Evolutionary conservation across 2,329 filamentous ascomycete species (phyloP), one percentile per base, ranked within the genome.

Genomic region (Zelopaecilomyces penicillatus): DNA sequence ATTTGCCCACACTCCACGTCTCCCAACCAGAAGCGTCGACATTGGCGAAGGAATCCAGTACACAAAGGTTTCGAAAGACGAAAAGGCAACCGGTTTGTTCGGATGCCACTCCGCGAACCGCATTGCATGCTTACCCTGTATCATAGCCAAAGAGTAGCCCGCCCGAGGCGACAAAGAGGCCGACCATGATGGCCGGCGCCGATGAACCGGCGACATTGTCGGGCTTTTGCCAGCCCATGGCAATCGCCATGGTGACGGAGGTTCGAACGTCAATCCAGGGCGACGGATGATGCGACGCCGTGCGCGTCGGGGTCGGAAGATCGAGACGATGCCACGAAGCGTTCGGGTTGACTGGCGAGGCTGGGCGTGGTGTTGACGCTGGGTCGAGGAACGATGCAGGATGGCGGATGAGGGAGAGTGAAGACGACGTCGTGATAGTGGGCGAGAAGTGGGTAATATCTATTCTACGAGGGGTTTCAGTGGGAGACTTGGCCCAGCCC

Each of bases 151-250:
- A 85, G 47, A 85, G 69, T 41, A 85, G 65, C 53, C 82, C 82
- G 59, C 81, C 82, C 46, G 78, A 81, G 51, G 82, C 81, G 55
- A 85, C 82, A 62, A 85, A 85, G 54, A 83, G 68, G 51, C 81
- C 81, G 64, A 85, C 76, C 75, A 85, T 80, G 64, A 85, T 83
- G 58, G 81, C 81, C 55, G 80, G 81, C 61, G 80, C 81, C 58
- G 83, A 80, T 57, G 80, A 83, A 63, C 83, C 83, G 61, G 82
- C 78, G 64, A 84, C 81, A 73, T 83, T 83, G 67, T 83, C 78
- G 64, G 83, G 83, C 70, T 85, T 86, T 56, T 79, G 80, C 80
- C 79, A 83, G 68, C 77, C 76, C 76, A 80, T 80, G 76, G 76
- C 76, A 63, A 75, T 73, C 60, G 75, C 75, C 76, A 80, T 80